These are phyloP conservation scores for Pleurotus djamor DNA, from an alignment of 768 basidiomycete genomes.

Conservation along the genomic window DNA sequence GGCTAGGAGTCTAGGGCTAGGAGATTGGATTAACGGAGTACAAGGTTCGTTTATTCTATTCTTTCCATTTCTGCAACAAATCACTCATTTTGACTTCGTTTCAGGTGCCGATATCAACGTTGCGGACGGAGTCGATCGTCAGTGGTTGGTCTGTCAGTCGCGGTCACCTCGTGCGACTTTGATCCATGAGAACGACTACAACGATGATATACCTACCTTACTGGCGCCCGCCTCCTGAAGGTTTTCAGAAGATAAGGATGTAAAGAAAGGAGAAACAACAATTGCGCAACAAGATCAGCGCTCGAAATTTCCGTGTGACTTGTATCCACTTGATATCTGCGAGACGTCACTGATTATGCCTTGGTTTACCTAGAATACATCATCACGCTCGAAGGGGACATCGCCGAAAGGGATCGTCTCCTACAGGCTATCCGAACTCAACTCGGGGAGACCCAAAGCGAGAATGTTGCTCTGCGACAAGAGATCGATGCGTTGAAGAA, in stretches of 20 bases:
- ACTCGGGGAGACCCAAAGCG: slow-evolving; percentile 73
- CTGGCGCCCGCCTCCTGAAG: slow-evolving; percentile 87
- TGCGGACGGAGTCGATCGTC: too few relatives aligned
- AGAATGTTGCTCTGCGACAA: slow-evolving; percentile 81
- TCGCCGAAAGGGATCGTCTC: slow-evolving; percentile 88
- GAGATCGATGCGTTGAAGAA: slow-evolving; percentile 76
- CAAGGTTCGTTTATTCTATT: too few relatives aligned
- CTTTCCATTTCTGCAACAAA: not conserved
- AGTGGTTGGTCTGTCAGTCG: too few relatives aligned
- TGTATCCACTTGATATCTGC: too few relatives aligned
- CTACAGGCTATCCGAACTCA: slow-evolving; percentile 86
- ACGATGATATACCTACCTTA: slow-evolving; percentile 64
- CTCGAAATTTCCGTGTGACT: slow-evolving; percentile 86
- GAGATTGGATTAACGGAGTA: not conserved
- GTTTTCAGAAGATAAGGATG: slow-evolving; percentile 81
- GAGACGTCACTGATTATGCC: too few relatives aligned
- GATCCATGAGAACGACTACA: slow-evolving; percentile 16
- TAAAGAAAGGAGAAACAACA: slow-evolving; percentile 95
- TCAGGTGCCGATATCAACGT: not conserved
- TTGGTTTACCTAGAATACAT: slow-evolving; percentile 71
- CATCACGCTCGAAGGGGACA: slow-evolving; percentile 88
- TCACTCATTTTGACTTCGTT: not conserved
- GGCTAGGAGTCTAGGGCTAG: not conserved
- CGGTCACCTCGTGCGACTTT: not conserved
- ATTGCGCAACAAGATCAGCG: slow-evolving; percentile 94